These are phyloP conservation scores for Pterula multifida DNA, from an alignment of 1,284 basidiomycete genomes.

Conservation along the genomic window DNA sequence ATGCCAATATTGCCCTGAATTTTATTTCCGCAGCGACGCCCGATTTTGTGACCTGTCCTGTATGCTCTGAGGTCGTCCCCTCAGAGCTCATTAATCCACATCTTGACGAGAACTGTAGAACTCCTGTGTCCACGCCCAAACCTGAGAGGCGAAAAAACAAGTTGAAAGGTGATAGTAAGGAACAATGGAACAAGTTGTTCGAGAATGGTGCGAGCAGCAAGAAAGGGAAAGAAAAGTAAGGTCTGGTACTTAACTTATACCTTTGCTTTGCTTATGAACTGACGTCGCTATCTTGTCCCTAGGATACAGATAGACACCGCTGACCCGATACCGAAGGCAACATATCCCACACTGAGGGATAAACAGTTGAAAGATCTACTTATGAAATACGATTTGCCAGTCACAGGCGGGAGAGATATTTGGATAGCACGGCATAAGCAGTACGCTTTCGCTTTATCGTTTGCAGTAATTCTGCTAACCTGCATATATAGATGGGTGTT, in stretches of 20 bases:
- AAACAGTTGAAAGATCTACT: slow-evolving; percentile 50
- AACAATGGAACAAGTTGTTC: slow-evolving; percentile 42
- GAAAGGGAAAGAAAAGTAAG: slow-evolving; percentile 35
- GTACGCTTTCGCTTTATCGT: slow-evolving; percentile 21
- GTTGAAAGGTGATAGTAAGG: slow-evolving; percentile 16
- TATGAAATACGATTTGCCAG: slow-evolving; percentile 33
- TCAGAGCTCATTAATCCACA: slow-evolving; percentile 42
- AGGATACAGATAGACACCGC: slow-evolving; percentile 19
- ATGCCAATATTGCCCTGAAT: background rate
- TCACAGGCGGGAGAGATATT: slow-evolving; percentile 36
- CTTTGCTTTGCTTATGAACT: slow-evolving; percentile 10
- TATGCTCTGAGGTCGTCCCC: slow-evolving; percentile 35
- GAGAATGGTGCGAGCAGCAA: slow-evolving; percentile 20
- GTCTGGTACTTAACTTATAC: slow-evolving; percentile 9
- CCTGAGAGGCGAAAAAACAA: slow-evolving; percentile 13
- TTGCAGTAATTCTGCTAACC: slow-evolving; percentile 2
- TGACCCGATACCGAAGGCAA: slow-evolving; percentile 47
- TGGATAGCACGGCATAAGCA: slow-evolving; percentile 48
- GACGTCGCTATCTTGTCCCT: slow-evolving; percentile 13
- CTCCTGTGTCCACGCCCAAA: background rate
- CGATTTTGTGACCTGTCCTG: slow-evolving; percentile 37
- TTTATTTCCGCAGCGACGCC: slow-evolving; percentile 15
- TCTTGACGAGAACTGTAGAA: slow-evolving; percentile 38
- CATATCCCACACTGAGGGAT: slow-evolving; percentile 54
- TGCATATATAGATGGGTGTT: slow-evolving; percentile 43